Evolutionary conservation across 2,329 filamentous ascomycete genomes (phyloP), one percentile per base, ranked within the genome.

Genomic region (Xylaria multiplex): DNA sequence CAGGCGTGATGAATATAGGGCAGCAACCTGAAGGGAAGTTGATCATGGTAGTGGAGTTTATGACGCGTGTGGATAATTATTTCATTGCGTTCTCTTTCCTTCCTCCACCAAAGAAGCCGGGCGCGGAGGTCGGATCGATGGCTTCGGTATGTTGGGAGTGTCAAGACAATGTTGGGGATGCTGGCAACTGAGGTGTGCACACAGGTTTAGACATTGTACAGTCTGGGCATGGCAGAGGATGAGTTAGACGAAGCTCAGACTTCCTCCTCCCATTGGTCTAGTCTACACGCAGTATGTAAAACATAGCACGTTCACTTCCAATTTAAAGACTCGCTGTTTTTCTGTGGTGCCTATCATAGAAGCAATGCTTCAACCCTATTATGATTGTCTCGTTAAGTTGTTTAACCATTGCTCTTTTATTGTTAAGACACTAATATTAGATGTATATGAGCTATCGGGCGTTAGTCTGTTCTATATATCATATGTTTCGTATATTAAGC

Each of bases 301-400:
- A 67, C 59, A 70, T 43, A 59, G 55, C 56, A 67, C 61, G 37
- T 66, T 69, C 64, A 59, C 66, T 68, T 62, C 59, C 53, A 3
- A 48, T 54, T 19, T 19, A 14, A 40, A 14, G 7, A 9, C n/a
- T 55, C 19, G 22, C 22, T 52, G 3, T 27, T 27, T 48, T 49
- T n/a, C 22, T 3, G 50, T 14, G 42, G 3, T 3, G 8, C 6
- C 24, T 49, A 46, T 48, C 11, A 48, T 19, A 19, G 50, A 48
- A 43, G 11, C 30, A 46, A 37, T 56, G 14, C 19, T 40, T 59
- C 32, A 1, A 42, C 30, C 22, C 27, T 16, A n/a, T 2, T 37
- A 30, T 8, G 11, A 24, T 19, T 43, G 30, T 43, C 22, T 27
- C 43, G 27, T 43, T 35, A 19, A 60, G 2, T 35, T n/a, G 43